Conservation (phyloP, 2,329 filamentous ascomycete genomes). For the Lachnum nothofagi region DNA sequence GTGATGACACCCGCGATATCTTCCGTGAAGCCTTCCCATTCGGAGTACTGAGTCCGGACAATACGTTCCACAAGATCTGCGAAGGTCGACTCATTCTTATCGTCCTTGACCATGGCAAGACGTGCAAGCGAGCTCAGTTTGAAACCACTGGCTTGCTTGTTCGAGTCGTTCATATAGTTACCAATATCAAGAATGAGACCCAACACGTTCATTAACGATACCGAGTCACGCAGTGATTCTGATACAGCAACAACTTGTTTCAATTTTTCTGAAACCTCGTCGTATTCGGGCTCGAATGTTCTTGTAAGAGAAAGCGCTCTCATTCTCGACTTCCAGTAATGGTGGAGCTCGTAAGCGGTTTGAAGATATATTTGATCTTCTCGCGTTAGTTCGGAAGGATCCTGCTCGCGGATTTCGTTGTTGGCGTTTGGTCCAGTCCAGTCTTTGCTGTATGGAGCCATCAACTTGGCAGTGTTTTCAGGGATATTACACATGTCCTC, state of each 20-base stretch:
- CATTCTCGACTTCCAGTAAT: slow-evolving; percentile 99
- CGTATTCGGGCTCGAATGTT: slow-evolving; percentile 82
- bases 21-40: slow-evolving; percentile 83
- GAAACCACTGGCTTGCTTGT: slow-evolving; percentile 97
- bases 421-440: slow-evolving; percentile 85
- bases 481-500: slow-evolving; percentile 90
- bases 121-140: slow-evolving; percentile 92
- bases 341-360: slow-evolving; percentile 88
- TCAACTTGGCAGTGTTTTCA: slow-evolving; percentile 81
- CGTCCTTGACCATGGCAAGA: slow-evolving; percentile 96
- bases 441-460: slow-evolving; percentile 94
- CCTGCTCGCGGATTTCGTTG: slow-evolving; percentile 73
- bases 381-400: slow-evolving; percentile 80
- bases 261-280: slow-evolving; percentile 81
- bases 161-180: slow-evolving; percentile 99
- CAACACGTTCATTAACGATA: slow-evolving; percentile 91
- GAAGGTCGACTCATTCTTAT: slow-evolving; percentile 96
- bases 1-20: slow-evolving; percentile 77
- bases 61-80: slow-evolving; percentile 95
- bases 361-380: slow-evolving; percentile 94
- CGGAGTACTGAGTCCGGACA: slow-evolving; percentile 90
- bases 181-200: slow-evolving; percentile 95
- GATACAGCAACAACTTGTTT: slow-evolving; percentile 81
- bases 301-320: slow-evolving; percentile 79
- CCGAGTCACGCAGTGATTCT: slow-evolving; percentile 84